A percentile compares a stretch with the other conserved stretches of the same genome.
phyloP scores from a whole-genome alignment of 148 eudicot genomes.

The Camellia granthamiana region DNA sequence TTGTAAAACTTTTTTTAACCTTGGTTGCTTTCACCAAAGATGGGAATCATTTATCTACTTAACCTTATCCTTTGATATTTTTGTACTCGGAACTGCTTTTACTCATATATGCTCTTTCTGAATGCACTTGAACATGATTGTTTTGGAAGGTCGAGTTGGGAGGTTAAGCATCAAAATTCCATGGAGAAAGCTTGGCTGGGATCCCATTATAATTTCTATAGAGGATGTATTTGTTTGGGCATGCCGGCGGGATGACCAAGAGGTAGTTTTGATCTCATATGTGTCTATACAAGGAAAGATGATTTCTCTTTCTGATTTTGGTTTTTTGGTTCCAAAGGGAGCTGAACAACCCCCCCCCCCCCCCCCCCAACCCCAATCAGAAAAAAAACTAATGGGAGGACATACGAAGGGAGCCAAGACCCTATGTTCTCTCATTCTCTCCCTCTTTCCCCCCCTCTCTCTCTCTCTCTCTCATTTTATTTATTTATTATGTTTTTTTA shows the following conservation, averaged over 20 bases:
- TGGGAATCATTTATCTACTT: background rate
- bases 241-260: slow-evolving; percentile 74
- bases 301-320: background rate
- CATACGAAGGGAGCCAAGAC: no score
- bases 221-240: slow-evolving; percentile 85
- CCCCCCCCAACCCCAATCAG: no score
- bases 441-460: no score
- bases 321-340: no score
- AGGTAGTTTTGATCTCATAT: slow-evolving; percentile 48
- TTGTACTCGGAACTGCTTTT: background rate
- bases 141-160: slow-evolving; percentile 75
- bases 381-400: no score
- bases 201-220: slow-evolving; percentile 76
- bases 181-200: slow-evolving; percentile 99
- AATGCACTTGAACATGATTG: background rate
- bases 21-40: background rate
- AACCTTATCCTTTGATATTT: no score
- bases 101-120: background rate
- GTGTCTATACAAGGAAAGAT: background rate
- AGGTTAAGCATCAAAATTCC: slow-evolving; percentile 91
- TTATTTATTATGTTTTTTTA: background rate
- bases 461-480: no score
- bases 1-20: no score
- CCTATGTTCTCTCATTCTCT: background rate
- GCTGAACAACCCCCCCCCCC: no score